Percentiles rank a stretch among this genome's conserved stretches.
phyloP scores from a whole-genome alignment of 805 yeast genomes.

The Priceomyces castillae region DNA sequence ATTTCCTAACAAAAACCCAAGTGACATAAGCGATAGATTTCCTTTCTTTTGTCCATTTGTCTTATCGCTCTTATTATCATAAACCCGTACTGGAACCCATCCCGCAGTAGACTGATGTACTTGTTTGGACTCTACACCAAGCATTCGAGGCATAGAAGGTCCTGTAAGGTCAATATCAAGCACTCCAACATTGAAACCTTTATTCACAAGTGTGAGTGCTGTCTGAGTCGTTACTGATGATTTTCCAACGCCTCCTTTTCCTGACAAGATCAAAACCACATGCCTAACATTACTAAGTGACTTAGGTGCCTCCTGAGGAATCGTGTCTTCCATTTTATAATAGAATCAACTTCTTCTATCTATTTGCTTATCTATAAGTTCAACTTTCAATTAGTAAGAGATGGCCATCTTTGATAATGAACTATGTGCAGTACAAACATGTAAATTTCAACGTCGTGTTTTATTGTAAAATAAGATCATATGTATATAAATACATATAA shows the following conservation, averaged over 20 bases:
- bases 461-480: too few species aligned
- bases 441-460: too few species aligned
- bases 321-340: background rate
- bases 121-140: constrained; percentile 78
- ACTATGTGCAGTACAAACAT: too few species aligned
- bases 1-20: constrained; percentile 82
- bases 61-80: constrained; percentile 9
- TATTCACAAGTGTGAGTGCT: constrained; percentile 71
- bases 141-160: constrained; percentile 94
- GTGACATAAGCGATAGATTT: constrained; percentile 66
- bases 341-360: background rate
- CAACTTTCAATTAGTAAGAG: background rate
- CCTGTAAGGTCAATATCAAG: constrained; percentile 95
- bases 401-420: constrained; percentile 2
- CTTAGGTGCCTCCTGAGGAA: constrained; percentile 19
- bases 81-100: constrained; percentile 82
- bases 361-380: background rate
- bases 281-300: constrained; percentile 60
- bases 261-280: constrained; percentile 79
- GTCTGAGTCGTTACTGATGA: constrained; percentile 93
- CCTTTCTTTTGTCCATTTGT: constrained; percentile 26
- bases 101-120: constrained; percentile 80
- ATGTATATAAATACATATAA: too few species aligned
- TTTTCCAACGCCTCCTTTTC: constrained; percentile 97
- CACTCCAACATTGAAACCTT: constrained; percentile 86